Conservation (phyloP, 2,329 filamentous ascomycete genomes). For the Alternaria ventricosa region DNA sequence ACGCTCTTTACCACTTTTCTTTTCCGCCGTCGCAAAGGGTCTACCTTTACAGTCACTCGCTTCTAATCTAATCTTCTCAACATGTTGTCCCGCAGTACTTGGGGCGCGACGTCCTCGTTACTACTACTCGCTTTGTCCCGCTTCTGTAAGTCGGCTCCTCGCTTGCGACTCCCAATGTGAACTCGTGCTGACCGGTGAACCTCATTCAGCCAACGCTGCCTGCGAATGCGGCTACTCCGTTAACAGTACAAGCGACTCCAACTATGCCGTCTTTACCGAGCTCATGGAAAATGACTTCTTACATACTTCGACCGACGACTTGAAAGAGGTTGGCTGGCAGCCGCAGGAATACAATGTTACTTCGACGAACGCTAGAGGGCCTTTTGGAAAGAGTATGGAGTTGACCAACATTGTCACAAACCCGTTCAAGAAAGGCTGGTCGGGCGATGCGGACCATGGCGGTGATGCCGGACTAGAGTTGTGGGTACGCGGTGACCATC, state of each 20-base stretch:
- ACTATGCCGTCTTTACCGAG: slow-evolving; percentile 68
- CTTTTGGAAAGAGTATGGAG: slow-evolving; percentile 69
- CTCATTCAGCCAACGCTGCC: slow-evolving; percentile 49
- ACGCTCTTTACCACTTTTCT: slow-evolving; percentile 22
- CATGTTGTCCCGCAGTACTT: slow-evolving; percentile 27
- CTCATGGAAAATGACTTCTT: slow-evolving; percentile 75
- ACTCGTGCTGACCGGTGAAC: slow-evolving; percentile 15
- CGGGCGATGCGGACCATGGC: slow-evolving; percentile 54
- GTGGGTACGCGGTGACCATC: slow-evolving; percentile 46
- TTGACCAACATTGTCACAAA: slow-evolving; percentile 65
- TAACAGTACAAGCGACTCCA: slow-evolving; percentile 51
- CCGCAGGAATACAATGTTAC: slow-evolving; percentile 72
- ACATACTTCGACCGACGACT: slow-evolving; percentile 59
- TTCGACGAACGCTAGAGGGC: slow-evolving; percentile 63
- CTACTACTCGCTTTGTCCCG: slow-evolving; percentile 39
- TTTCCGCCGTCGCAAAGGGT: slow-evolving; percentile 12
- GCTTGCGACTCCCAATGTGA: not conserved
- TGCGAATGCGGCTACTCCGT: slow-evolving; percentile 78
- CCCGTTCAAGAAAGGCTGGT: slow-evolving; percentile 54
- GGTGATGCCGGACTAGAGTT: slow-evolving; percentile 49
- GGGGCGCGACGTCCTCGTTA: slow-evolving; percentile 37
- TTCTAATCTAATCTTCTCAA: slow-evolving; percentile 17
- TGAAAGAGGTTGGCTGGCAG: slow-evolving; percentile 62
- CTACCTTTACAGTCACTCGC: slow-evolving; percentile 28
- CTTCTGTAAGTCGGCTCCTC: slow-evolving; percentile 33